Percentiles rank a stretch among this genome's conserved stretches.
These are phyloP conservation scores for Penicillium crystallinum DNA, from an alignment of 495 filamentous ascomycete genomes.

Conservation along the genomic window DNA sequence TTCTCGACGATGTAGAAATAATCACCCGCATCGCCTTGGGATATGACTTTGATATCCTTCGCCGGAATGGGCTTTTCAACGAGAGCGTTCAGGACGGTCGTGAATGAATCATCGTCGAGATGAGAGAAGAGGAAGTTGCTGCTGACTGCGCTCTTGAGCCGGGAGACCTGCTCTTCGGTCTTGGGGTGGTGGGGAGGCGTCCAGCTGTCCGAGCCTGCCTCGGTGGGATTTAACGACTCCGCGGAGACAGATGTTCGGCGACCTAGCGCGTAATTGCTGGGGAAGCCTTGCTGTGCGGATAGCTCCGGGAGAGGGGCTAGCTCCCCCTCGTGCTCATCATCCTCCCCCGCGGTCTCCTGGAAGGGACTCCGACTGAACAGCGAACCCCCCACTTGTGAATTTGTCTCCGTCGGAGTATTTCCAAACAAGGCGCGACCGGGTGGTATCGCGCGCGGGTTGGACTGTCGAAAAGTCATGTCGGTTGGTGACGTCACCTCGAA, in stretches of 20 bases:
- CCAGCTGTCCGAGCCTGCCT: slow-evolving; percentile 82
- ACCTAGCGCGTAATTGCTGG: slow-evolving; percentile 87
- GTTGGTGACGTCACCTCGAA: slow-evolving; percentile 61
- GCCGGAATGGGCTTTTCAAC: slow-evolving; percentile 94
- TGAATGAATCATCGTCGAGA: slow-evolving; percentile 85
- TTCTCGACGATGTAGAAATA: slow-evolving; percentile 97
- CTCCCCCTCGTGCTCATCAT: slow-evolving; percentile 21
- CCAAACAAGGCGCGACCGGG: slow-evolving; percentile 24
- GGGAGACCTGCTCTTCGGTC: slow-evolving; percentile 68
- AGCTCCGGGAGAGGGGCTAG: slow-evolving; percentile 30
- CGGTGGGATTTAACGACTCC: slow-evolving; percentile 87
- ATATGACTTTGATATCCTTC: slow-evolving; percentile 94
- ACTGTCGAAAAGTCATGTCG: slow-evolving; percentile 46
- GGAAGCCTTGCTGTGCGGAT: slow-evolving; percentile 61
- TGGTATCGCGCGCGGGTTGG: slow-evolving; percentile 23
- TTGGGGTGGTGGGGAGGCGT: slow-evolving; percentile 79
- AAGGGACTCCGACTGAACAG: slow-evolving; percentile 39
- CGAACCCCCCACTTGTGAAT: slow-evolving; percentile 18
- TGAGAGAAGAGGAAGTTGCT: slow-evolving; percentile 93
- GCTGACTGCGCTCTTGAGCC: slow-evolving; percentile 76
- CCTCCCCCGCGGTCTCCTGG: slow-evolving; percentile 22
- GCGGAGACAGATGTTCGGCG: slow-evolving; percentile 95
- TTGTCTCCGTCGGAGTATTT: slow-evolving; percentile 24
- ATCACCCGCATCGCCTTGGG: slow-evolving; percentile 91
- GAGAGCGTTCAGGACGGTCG: slow-evolving; percentile 81